A percentile compares a stretch with the other conserved stretches of the same genome.
Conservation (phyloP, 2,329 filamentous ascomycete species). For the Calonectria crousiana region DNA sequence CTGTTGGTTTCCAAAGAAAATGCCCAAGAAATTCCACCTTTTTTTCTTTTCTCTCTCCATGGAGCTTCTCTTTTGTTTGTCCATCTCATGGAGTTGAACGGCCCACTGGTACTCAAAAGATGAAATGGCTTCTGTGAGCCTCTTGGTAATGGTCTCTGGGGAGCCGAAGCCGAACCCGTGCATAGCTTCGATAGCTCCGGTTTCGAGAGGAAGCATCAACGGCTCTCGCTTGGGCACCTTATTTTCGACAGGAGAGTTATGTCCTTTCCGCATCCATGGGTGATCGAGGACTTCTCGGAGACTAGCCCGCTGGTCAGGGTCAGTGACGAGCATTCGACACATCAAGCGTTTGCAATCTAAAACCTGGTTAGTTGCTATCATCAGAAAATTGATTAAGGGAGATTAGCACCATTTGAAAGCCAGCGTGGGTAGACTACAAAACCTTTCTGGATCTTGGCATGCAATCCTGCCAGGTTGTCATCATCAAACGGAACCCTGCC, state of each 20-base stretch:
- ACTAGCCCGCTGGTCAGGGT: constrained; percentile 86
- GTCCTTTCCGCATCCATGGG: constrained; percentile 95
- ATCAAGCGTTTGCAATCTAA: constrained; percentile 93
- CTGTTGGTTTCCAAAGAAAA: constrained; percentile 87
- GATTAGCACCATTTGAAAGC: constrained; percentile 81
- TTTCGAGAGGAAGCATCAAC: constrained; percentile 83
- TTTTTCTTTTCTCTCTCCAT: constrained; percentile 74
- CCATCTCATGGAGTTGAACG: constrained; percentile 75
- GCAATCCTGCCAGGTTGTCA: constrained; percentile 97
- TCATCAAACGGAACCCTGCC: constrained; percentile 99
- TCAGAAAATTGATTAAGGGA: background rate
- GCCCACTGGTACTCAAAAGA: constrained; percentile 94
- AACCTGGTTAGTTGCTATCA: constrained; percentile 49
- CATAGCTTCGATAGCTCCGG: constrained; percentile 89
- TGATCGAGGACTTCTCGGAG: constrained; percentile 94
- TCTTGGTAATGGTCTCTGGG: constrained; percentile 82
- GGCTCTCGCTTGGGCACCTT: constrained; percentile 87
- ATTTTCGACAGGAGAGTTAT: constrained; percentile 87
- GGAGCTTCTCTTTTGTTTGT: constrained; percentile 65
- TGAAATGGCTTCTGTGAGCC: constrained; percentile 85
- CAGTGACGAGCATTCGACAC: constrained; percentile 94
- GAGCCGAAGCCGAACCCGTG: constrained; percentile 97
- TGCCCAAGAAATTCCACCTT: constrained; percentile 75
- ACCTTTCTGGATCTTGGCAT: constrained; percentile 98
- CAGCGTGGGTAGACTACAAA: constrained; percentile 95